phyloP scores from a whole-genome alignment of 257 asterid genomes.

The Eucommia ulmoides region DNA sequence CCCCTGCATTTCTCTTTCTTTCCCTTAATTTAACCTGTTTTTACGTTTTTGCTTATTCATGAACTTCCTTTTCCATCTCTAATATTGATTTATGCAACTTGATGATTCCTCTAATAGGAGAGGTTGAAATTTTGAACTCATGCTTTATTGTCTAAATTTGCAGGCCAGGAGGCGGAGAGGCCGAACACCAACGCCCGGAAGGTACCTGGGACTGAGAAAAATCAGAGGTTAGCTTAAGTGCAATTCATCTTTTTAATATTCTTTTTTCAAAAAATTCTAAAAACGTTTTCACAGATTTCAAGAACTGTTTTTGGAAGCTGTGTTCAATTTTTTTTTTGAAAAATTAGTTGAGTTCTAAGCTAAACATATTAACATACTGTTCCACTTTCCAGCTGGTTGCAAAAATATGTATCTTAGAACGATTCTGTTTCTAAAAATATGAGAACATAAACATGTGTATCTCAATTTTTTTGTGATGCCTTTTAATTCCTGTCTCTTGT shows the following conservation, averaged over 20 bases:
- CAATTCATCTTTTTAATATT: not conserved
- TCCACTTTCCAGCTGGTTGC: too few relatives aligned
- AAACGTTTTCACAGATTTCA: not conserved
- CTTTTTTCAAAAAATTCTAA: not conserved
- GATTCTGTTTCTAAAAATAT: too few relatives aligned
- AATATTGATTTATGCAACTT: too few relatives aligned
- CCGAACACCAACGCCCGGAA: conserved; percentile 88
- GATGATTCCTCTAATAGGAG: too few relatives aligned
- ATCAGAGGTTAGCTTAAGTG: conserved; percentile 31
- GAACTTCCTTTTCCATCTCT: not conserved
- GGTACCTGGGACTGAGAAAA: conserved; percentile 61
- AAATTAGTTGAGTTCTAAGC: too few relatives aligned
- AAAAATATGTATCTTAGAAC: too few relatives aligned
- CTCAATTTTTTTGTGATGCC: not conserved
- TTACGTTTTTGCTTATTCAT: not conserved
- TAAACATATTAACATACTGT: too few relatives aligned
- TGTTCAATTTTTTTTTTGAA: too few relatives aligned
- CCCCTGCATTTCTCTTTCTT: conserved; percentile 60
- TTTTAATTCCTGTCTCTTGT: not conserved
- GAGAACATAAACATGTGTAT: not conserved
- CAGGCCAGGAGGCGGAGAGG: conserved; percentile 89
- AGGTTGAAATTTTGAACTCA: too few relatives aligned
- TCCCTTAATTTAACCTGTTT: conserved; percentile 8
- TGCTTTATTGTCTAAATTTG: not conserved
- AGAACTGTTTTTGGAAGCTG: too few relatives aligned